These are phyloP conservation scores for Xylariaceae sp. DNA, from an alignment of 2,329 filamentous ascomycete species.

Conservation along the genomic window DNA sequence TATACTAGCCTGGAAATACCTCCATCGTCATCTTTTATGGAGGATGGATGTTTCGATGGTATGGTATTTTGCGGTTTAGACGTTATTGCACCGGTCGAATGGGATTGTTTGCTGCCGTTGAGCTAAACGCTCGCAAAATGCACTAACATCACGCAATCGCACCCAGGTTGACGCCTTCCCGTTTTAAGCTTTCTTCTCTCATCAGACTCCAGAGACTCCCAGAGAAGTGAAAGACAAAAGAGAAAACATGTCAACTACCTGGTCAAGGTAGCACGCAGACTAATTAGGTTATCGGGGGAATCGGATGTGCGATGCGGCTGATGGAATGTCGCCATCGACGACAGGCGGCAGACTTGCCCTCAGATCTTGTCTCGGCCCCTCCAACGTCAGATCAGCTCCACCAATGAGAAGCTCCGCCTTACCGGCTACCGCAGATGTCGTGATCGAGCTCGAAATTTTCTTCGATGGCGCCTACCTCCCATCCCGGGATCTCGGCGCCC, in stretches of 20 bases:
- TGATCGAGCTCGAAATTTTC: constrained; percentile 32
- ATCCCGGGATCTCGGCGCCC: not conserved
- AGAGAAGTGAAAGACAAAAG: too few species aligned
- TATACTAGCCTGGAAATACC: too few species aligned
- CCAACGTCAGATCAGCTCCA: constrained; percentile 7
- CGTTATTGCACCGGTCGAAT: not conserved
- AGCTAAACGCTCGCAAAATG: constrained; percentile 3
- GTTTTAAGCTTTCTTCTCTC: too few species aligned
- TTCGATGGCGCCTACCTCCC: constrained; percentile 10
- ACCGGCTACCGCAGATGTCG: constrained; percentile 34
- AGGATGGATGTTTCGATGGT: not conserved
- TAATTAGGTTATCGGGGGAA: constrained; percentile 18
- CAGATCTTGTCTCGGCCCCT: constrained; percentile 3
- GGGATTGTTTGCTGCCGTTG: not conserved
- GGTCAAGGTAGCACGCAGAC: not conserved
- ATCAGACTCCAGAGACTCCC: too few species aligned
- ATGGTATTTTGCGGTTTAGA: not conserved
- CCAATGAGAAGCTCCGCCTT: constrained; percentile 27
- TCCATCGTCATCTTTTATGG: too few species aligned
- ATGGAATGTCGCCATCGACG: constrained; percentile 17
- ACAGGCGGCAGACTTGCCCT: constrained; percentile 2
- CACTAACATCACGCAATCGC: constrained; percentile 13
- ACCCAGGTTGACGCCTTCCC: not conserved
- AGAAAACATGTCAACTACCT: not conserved
- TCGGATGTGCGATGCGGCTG: constrained; percentile 17